A percentile compares a stretch with the other conserved stretches of the same genome.
Evolutionary conservation across 164 flowering plant genomes (phyloP).

Genomic region (Echeveria elegans): DNA sequence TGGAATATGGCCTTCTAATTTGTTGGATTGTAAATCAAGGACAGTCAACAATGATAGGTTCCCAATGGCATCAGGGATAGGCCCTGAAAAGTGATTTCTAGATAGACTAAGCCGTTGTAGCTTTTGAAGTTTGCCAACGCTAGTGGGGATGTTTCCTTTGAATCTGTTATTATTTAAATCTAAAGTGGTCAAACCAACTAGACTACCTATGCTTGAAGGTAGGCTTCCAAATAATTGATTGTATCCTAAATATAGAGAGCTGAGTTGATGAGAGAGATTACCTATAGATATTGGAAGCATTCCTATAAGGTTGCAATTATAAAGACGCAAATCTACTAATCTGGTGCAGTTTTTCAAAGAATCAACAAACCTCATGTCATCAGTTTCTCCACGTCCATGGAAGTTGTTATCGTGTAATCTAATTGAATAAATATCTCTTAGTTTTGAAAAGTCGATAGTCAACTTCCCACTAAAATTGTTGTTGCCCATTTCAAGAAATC

Average conservation of each 20-base stretch:
- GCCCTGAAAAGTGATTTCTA: conserved; percentile 17
- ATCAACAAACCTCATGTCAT: conserved; percentile 14
- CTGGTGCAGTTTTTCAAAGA: conserved; percentile 13
- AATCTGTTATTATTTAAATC: background rate
- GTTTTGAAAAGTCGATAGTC: conserved; percentile 8
- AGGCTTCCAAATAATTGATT: conserved; percentile 15
- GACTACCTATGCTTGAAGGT: conserved; percentile 12
- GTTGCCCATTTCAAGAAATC: background rate
- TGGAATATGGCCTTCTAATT: conserved; percentile 17
- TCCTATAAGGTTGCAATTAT: conserved; percentile 10
- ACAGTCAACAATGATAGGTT: conserved; percentile 9
- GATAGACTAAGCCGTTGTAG: conserved; percentile 2
- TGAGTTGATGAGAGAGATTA: conserved; percentile 13
- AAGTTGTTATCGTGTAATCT: conserved; percentile 6
- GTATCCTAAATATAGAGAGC: background rate
- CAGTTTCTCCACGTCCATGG: conserved; percentile 4
- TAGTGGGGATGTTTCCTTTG: conserved; percentile 9
- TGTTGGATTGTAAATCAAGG: conserved; percentile 11
- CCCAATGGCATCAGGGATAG: conserved; percentile 22
- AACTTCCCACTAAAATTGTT: conserved; percentile 17
- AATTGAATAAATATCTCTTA: background rate
- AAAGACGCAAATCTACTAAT: background rate
- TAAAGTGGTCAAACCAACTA: background rate
- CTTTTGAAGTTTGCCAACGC: conserved; percentile 18
- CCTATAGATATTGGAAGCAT: conserved; percentile 11